Base-by-base conservation (phyloP, 352 stramenopile genomes). In the Globisporangium polare region DNA sequence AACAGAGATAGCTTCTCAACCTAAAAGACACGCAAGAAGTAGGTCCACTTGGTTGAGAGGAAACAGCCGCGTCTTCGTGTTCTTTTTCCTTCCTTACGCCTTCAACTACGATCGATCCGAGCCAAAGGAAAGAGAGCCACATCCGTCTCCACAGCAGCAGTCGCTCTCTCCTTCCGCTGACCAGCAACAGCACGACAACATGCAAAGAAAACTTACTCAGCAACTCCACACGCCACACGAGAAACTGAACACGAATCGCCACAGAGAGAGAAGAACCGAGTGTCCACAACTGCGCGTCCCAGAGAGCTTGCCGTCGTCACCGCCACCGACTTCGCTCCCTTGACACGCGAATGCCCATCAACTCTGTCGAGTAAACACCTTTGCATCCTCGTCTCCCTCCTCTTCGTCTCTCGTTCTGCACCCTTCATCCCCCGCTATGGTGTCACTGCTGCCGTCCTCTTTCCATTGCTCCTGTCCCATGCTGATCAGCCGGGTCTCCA, bases 71-170 rank as follows among this genome's bases (percentile, higher is more conserved):
- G 22, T 26, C 27, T n/a, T 55, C 27, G 15, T 42, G n/a, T 56
- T 56, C 29, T 43, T 56, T 15, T 56, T 43, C 29, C 29, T 56
- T 56, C 50, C 17, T 42, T 55, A 55, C 50, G n/a, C 29, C 18
- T 43, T 43, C 50, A 56, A 43, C 50, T 43, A 27, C 50, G 18
- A 43, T 42, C 27, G 49, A 55, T 55, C 4, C 27, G 17, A 13
- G 15, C 18, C 24, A 22, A 41, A 56, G 15, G 18, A 29, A 27
- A 53, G 10, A 22, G 17, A 37, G 9, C 49, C 27, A 13, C 18
- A 22, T 8, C 24, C 29, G 31, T 43, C 29, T 43, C 50, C 18
- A 42, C 29, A 27, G 20, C 27, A 54, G 7, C 49, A 54, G 24
- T 26, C 50, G 1, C 18, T 43, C 29, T 2, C 27, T 20, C 15